Evolutionary conservation across 768 basidiomycete genomes (phyloP).

Genomic region (Amanita exitialis): DNA sequence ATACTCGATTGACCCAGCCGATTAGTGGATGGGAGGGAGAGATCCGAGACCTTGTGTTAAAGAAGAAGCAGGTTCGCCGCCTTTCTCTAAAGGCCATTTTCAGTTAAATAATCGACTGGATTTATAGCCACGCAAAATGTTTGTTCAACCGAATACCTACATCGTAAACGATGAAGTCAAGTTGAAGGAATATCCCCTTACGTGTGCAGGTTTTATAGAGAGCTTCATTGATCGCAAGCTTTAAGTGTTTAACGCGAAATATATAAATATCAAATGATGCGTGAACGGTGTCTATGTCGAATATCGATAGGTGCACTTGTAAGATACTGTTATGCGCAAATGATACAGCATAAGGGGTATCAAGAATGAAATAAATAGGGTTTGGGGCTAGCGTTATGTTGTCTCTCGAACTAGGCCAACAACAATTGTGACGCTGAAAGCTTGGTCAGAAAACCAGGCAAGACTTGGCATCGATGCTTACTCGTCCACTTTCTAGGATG

Average conservation of each 20-base stretch:
- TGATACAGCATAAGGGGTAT: background rate
- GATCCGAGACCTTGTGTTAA: conserved; percentile 67
- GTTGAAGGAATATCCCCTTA: conserved; percentile 73
- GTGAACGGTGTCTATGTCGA: conserved; percentile 5
- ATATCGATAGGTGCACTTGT: conserved; percentile 6
- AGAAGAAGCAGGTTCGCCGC: conserved; percentile 55
- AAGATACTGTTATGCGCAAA: background rate
- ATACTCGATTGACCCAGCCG: conserved; percentile 71
- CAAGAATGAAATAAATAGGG: background rate
- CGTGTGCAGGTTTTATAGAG: conserved; percentile 64
- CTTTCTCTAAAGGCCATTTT: background rate
- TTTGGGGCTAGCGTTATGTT: conserved; percentile 18
- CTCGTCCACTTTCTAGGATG: conserved; percentile 69
- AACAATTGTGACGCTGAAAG: conserved; percentile 55
- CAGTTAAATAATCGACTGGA: background rate
- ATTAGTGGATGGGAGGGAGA: conserved; percentile 62
- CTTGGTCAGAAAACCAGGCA: conserved; percentile 7
- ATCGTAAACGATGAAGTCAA: conserved; percentile 57
- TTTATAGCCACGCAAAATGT: conserved; percentile 68
- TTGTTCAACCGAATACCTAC: conserved; percentile 77
- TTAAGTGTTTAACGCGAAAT: conserved; percentile 16
- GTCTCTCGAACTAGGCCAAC: conserved; percentile 62
- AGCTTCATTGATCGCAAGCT: conserved; percentile 70
- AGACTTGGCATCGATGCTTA: conserved; percentile 24
- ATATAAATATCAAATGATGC: conserved; percentile 3